Percentiles rank a stretch among this genome's conserved stretches.
Evolutionary conservation across 2,329 filamentous ascomycete genomes (phyloP).

Genomic region (Cladophialophora exuberans): DNA sequence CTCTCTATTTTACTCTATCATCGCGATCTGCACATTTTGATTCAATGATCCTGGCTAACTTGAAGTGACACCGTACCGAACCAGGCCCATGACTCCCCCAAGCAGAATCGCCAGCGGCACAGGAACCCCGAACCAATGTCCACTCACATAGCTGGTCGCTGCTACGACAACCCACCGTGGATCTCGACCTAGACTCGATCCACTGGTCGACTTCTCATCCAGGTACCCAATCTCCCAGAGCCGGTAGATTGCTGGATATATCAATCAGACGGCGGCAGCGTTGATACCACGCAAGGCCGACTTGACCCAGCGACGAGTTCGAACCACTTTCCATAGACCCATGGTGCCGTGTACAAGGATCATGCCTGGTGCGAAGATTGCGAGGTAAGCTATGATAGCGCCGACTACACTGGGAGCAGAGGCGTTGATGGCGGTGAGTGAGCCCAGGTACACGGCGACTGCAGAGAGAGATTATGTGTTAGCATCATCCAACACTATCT

Average conservation of each 20-base stretch:
- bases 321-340: conserved; percentile 55
- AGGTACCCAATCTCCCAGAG: conserved; percentile 66
- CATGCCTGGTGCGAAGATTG: conserved; percentile 45
- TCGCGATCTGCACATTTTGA: too few species aligned
- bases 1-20: too few species aligned
- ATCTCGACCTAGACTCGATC: conserved; percentile 59
- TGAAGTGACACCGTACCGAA: conserved; percentile 48
- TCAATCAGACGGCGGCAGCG: conserved; percentile 62
- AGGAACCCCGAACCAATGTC: conserved; percentile 51
- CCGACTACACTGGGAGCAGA: conserved; percentile 46
- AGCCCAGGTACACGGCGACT: conserved; percentile 61
- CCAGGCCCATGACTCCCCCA: conserved; percentile 51
- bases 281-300: conserved; percentile 60
- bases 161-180: conserved; percentile 68
- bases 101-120: conserved; percentile 50
- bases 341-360: conserved; percentile 36
- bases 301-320: conserved; percentile 51
- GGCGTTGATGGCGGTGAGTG: conserved; percentile 47
- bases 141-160: conserved; percentile 53
- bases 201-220: conserved; percentile 51
- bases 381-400: conserved; percentile 55
- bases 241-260: conserved; percentile 67
- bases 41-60: too few species aligned
- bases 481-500: too few species aligned
- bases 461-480: not conserved